phyloP scores from a whole-genome alignment of 1,284 basidiomycete genomes.

The Boletellus deceptivus region DNA sequence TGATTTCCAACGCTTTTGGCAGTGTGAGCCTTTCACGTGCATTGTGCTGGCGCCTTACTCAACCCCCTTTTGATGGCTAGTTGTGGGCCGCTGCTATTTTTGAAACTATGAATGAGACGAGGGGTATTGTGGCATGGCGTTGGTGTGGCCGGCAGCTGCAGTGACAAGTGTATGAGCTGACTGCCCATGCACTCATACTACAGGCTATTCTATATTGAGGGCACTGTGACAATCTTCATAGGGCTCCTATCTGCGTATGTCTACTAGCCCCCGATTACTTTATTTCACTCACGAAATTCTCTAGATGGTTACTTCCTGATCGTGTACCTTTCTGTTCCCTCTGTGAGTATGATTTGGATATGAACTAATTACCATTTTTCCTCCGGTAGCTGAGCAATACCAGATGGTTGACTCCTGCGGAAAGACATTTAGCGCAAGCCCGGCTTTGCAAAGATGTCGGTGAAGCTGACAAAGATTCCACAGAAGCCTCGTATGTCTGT shows the following conservation, averaged over 20 bases:
- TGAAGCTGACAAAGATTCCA: constrained; percentile 61
- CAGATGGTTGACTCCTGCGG: constrained; percentile 56
- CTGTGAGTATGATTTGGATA: neutral
- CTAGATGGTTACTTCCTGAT: constrained; percentile 53
- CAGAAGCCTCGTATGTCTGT: constrained; percentile 50
- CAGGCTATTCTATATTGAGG: constrained; percentile 63
- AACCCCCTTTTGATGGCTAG: constrained; percentile 28
- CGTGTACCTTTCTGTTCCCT: constrained; percentile 38
- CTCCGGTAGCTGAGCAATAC: constrained; percentile 59
- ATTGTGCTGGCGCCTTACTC: constrained; percentile 3
- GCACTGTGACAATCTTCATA: constrained; percentile 53
- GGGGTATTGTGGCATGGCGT: constrained; percentile 70
- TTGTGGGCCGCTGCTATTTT: constrained; percentile 73
- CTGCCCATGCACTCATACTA: neutral
- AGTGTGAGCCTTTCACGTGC: constrained; percentile 41
- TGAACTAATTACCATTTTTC: neutral
- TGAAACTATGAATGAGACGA: constrained; percentile 62
- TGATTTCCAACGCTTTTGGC: constrained; percentile 77
- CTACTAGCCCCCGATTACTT: neutral
- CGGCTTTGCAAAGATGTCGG: constrained; percentile 76
- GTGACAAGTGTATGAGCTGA: neutral
- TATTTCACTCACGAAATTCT: neutral
- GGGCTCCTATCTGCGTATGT: constrained; percentile 55
- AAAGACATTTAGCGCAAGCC: constrained; percentile 60
- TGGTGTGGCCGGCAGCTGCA: constrained; percentile 42